These are phyloP conservation scores for Asparagopsis taxiformis DNA, from an alignment of 31 red algal genomes.

Conservation along the genomic window DNA sequence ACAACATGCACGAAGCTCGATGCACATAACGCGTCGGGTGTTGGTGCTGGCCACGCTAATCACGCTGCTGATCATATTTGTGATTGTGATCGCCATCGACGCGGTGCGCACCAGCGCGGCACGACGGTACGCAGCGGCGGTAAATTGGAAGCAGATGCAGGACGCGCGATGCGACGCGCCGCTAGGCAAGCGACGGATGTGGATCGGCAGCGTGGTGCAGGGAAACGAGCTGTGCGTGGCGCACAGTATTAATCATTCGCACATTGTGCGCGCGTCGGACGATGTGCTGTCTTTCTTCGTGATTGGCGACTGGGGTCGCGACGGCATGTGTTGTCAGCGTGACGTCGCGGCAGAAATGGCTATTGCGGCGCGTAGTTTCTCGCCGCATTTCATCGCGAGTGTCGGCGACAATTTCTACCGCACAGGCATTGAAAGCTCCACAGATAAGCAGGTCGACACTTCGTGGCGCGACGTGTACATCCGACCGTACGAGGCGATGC, in stretches of 20 bases:
- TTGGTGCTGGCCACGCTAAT: neutral
- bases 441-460: conserved; percentile 35
- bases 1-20: neutral
- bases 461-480: conserved; percentile 64
- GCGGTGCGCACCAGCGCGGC: neutral
- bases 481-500: conserved; percentile 10
- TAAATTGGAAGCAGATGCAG: neutral
- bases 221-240: conserved; percentile 18
- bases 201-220: conserved; percentile 12
- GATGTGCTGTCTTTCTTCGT: conserved; percentile 42
- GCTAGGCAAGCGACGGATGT: conserved; percentile 21
- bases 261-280: neutral
- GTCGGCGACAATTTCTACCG: conserved; percentile 87
- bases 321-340: conserved; percentile 74
- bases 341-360: conserved; percentile 81
- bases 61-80: neutral
- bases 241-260: neutral
- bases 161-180: conserved; percentile 47
- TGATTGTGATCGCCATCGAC: conserved; percentile 9
- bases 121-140: conserved; percentile 1
- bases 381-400: conserved; percentile 34
- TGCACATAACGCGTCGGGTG: neutral
- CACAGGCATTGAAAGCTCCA: conserved; percentile 20
- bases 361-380: conserved; percentile 8
- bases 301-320: conserved; percentile 82